Evolutionary conservation across 2,329 filamentous ascomycete genomes (phyloP).

Genomic region (Cladorrhinum sp.): DNA sequence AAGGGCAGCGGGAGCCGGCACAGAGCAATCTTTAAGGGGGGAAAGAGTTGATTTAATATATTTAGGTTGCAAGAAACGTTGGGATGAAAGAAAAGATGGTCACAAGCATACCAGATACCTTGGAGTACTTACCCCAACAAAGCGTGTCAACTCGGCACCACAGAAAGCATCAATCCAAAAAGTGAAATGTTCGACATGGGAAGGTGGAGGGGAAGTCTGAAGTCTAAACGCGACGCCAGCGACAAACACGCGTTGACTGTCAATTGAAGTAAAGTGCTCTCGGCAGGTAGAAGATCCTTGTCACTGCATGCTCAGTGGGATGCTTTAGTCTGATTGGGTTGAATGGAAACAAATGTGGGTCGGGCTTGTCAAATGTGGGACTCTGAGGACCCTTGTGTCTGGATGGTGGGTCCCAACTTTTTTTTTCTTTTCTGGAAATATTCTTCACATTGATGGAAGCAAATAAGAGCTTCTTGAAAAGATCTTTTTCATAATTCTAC

Average conservation of each 20-base stretch:
- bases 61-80: not conserved
- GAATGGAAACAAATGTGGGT: not conserved
- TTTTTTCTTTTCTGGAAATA: not conserved
- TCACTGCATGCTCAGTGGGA: not conserved
- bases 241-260: conserved; percentile 9
- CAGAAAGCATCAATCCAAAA: conserved; percentile 1
- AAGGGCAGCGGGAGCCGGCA: not conserved
- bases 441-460: not conserved
- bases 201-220: not conserved
- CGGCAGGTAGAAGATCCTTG: not conserved
- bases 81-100: not conserved
- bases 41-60: not conserved
- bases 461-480: not conserved
- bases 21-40: not conserved
- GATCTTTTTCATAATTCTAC: not conserved
- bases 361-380: not conserved
- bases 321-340: not conserved
- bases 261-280: not conserved
- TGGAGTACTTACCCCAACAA: not conserved
- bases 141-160: not conserved
- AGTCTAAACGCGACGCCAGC: conserved; percentile 11
- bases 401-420: not conserved
- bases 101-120: conserved; percentile 1
- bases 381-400: not conserved
- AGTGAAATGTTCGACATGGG: not conserved